A percentile compares a stretch with the other conserved stretches of the same genome.
These are phyloP conservation scores for Casuarina equisetifolia DNA, from an alignment of 306 rosid species.

Conservation along the genomic window DNA sequence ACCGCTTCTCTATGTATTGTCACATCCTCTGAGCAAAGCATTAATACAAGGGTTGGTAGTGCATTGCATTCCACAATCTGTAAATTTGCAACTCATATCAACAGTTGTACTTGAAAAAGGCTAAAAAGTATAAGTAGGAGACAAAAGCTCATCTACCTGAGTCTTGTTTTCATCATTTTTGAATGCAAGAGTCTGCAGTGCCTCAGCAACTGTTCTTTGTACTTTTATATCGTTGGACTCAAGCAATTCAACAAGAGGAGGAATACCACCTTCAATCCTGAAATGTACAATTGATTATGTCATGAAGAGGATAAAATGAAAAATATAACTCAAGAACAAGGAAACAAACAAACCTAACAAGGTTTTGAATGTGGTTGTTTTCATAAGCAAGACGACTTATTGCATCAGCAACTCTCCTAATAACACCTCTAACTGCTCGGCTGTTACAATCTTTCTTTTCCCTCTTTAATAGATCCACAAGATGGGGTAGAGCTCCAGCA, in stretches of 20 bases:
- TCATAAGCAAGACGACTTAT: conserved; percentile 64
- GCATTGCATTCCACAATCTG: conserved; percentile 70
- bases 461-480: conserved; percentile 47
- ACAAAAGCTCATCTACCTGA: conserved; percentile 40
- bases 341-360: conserved; percentile 44
- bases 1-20: conserved; percentile 65
- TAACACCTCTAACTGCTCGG: conserved; percentile 36
- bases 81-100: conserved; percentile 33
- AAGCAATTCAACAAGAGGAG: conserved; percentile 70
- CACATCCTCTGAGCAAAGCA: conserved; percentile 63
- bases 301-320: neutral
- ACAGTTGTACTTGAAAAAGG: neutral
- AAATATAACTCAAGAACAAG: neutral
- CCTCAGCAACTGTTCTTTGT: conserved; percentile 64
- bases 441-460: conserved; percentile 24
- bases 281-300: neutral
- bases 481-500: conserved; percentile 59
- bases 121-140: neutral
- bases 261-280: conserved; percentile 76
- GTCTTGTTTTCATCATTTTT: conserved; percentile 60
- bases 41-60: conserved; percentile 56
- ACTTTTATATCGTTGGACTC: conserved; percentile 53
- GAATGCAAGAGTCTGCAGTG: conserved; percentile 66
- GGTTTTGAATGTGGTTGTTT: conserved; percentile 45
- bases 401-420: conserved; percentile 62